phyloP scores from a whole-genome alignment of 2,329 filamentous ascomycete species.

The Didymosphaeria variabile region DNA sequence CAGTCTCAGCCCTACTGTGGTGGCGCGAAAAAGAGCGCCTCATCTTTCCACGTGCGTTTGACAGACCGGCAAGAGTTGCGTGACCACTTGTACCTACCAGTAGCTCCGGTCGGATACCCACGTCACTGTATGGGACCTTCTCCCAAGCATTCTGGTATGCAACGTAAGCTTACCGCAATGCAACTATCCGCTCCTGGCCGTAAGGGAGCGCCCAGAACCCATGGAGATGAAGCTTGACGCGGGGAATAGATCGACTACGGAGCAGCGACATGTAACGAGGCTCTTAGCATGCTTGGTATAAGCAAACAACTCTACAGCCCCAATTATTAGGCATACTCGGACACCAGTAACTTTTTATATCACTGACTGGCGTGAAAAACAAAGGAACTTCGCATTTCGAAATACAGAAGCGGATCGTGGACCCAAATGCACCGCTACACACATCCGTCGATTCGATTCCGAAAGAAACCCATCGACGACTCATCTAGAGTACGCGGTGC shows the following conservation, averaged over 20 bases:
- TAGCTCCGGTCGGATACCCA: background rate
- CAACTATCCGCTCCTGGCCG: background rate
- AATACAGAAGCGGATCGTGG: background rate
- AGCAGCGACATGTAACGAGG: background rate
- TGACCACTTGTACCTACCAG: background rate
- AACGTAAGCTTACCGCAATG: background rate
- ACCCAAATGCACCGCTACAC: background rate
- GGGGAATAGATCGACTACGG: background rate
- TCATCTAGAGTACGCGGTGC: background rate
- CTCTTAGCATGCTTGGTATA: background rate
- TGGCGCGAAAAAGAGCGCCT: background rate
- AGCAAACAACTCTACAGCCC: background rate
- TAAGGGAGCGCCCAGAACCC: background rate
- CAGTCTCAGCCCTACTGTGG: background rate
- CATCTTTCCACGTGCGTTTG: conserved; percentile 5
- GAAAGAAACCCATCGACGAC: background rate
- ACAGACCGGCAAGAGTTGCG: background rate
- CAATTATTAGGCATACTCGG: background rate
- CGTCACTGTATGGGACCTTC: background rate
- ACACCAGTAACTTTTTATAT: background rate
- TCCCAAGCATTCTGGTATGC: background rate
- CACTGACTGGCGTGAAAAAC: background rate
- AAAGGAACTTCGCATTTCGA: background rate
- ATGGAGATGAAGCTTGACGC: background rate
- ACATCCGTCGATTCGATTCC: background rate